Evolutionary conservation across 2,329 filamentous ascomycete genomes (phyloP), one percentile per base, ranked within the genome.

Genomic region (Penicillium sp.): DNA sequence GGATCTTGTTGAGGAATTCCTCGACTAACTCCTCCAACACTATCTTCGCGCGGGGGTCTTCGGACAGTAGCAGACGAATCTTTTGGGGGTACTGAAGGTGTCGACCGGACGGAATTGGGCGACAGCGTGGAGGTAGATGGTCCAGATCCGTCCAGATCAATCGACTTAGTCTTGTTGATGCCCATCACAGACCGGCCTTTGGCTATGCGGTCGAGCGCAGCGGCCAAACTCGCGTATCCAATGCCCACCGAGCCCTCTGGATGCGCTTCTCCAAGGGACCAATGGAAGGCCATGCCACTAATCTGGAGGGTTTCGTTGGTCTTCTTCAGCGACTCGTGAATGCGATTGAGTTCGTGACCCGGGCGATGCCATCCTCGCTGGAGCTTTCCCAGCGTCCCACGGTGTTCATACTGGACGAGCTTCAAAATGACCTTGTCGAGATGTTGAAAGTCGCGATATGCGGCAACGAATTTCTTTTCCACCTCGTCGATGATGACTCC

Each of bases 201-300:
- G 7, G 60, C 52, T 26, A 64, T 70, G 49, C 79, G 76, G 37
- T 86, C 82, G 9, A 89, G 77, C 3, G 85, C 85, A 8, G 85
- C 85, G 1, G 83, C 81, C 7, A 89, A 77, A 4, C 84, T 84
- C 1, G 84, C 85, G 63, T 87, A 89, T 36, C 86, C 86, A 39
- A 87, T 86, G 15, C 84, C 84, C 34, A 83, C 78, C 10, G 83
- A 79, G 13, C 80, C 79, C 58, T 87, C 84, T 13, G 82, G 80
- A 64, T 80, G 82, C 17, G 78, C 76, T 24, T 78, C 78, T 7
- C 84, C 84, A 3, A 88, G 73, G 17, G 80, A 83, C 84, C 85
- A 88, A 58, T 86, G 80, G 67, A 88, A 88, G 60, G 87, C 83
- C 39, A 87, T 78, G 0, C 84, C 80, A 62, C 83, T 86, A 76